Evolutionary conservation across 2,329 filamentous ascomycete species (phyloP), one percentile per base, ranked within the genome.

Genomic region (Chalara sp.): DNA sequence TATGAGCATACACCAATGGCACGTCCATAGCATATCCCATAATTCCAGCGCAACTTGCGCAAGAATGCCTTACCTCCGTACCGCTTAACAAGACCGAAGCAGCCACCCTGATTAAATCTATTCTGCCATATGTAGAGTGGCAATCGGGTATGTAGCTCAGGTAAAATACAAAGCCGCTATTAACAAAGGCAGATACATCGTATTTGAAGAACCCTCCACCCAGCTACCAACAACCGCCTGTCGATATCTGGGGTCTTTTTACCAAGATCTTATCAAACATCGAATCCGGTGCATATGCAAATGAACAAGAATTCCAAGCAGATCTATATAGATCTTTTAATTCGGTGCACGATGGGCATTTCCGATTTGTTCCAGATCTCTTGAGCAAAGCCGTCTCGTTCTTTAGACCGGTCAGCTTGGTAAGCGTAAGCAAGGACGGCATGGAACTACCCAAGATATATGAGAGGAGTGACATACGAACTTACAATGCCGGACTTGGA

Each of bases 281-380:
- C n/a, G 21, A 21, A 21, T 21, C 21, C 33, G 53, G 51, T 5
- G 37, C 35, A 33, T 63, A 59, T 48, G 30, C 43, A 6, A 59
- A 56, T 61, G 77, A 82, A 56, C 78, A 76, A 60, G 72, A 78
- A 5, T 80, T 81, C 56, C 75, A 80, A 57, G 56, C 67, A 6
- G 76, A 78, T 30, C 68, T 87, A 2, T 75, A 76, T 48, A 65
- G 70, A 31, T 66, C 78, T 5, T 70, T 83, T 32, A 70, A 72
- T 39, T 68, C 70, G 1, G 77, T 78, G 2, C 81, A 86, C 57
- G 83, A 88, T 62, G 81, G 81, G 0, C 84, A 88, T 61, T 81
- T 84, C 47, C 67, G 69, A 1, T 82, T 75, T 58, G 63, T 72
- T 6, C 76, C 78, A 5, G 76, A 80, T 53, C 67, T 75, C 5